A percentile compares a stretch with the other conserved stretches of the same genome.
Conservation (phyloP, 1,284 basidiomycete species). For the Sanghuangporus weigelae region DNA sequence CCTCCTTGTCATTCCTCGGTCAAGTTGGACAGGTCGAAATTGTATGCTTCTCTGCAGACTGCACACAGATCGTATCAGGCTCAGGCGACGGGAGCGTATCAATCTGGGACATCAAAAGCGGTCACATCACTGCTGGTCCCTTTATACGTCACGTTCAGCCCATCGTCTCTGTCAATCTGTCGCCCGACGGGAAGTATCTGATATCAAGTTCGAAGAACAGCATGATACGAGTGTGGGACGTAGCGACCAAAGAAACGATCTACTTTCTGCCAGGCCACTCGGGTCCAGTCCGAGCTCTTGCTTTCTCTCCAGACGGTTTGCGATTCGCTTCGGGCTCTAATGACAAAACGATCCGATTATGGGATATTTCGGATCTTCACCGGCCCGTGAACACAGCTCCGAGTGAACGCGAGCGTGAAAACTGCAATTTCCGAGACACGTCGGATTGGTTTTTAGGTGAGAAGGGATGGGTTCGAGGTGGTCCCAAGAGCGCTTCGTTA, state of each 20-base stretch:
- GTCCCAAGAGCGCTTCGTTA: not conserved
- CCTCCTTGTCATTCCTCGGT: not conserved
- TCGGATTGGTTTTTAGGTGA: not conserved
- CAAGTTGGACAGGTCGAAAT: slow-evolving; percentile 18
- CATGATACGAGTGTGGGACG: not conserved
- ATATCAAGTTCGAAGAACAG: not conserved
- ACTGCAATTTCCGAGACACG: not conserved
- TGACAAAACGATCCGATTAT: slow-evolving; percentile 20
- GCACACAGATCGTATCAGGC: not conserved
- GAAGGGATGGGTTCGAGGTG: not conserved
- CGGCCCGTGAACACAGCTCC: not conserved
- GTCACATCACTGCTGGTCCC: not conserved
- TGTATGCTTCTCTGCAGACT: slow-evolving; percentile 4
- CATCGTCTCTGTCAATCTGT: not conserved
- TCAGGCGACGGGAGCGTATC: not conserved
- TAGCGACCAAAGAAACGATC: not conserved
- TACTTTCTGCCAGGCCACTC: not conserved
- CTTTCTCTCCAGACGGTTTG: slow-evolving; percentile 23
- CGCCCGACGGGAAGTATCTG: not conserved
- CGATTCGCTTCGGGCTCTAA: slow-evolving; percentile 22
- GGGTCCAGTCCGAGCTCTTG: not conserved
- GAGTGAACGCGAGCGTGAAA: not conserved
- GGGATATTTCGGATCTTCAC: slow-evolving; percentile 9
- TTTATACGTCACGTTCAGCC: not conserved
- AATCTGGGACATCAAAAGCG: slow-evolving; percentile 11